These are phyloP conservation scores for Hebeloma cylindrosporum DNA, from an alignment of 768 basidiomycete genomes.

Conservation along the genomic window DNA sequence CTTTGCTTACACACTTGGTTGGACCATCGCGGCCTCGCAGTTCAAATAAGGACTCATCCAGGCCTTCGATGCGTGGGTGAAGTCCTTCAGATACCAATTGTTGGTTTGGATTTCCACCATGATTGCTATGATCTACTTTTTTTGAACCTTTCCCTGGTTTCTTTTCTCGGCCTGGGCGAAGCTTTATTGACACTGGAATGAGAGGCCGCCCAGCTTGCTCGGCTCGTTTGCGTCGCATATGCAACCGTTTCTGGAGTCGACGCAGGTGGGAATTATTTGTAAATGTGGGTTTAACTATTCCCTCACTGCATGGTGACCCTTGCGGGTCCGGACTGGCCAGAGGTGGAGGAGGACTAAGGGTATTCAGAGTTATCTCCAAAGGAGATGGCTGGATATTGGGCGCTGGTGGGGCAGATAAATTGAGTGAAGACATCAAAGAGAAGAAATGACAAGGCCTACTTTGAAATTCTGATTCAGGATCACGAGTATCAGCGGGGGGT, in stretches of 20 bases:
- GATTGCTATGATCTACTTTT: too few species aligned
- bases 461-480: too few species aligned
- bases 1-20: conserved; percentile 40
- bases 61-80: background rate
- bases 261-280: conserved; percentile 24
- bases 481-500: too few species aligned
- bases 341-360: too few species aligned
- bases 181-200: conserved; percentile 29
- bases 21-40: conserved; percentile 32
- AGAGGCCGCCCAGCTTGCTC: conserved; percentile 35
- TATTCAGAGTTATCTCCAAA: too few species aligned
- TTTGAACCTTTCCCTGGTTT: conserved; percentile 22
- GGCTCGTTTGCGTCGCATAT: conserved; percentile 74
- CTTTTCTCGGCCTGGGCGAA: conserved; percentile 37
- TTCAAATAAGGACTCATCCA: conserved; percentile 12
- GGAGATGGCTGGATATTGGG: too few species aligned
- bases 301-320: too few species aligned
- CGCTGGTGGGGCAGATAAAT: too few species aligned
- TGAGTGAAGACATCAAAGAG: too few species aligned
- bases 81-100: background rate
- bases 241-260: conserved; percentile 59
- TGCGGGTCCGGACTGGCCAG: too few species aligned
- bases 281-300: background rate
- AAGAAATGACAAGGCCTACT: too few species aligned
- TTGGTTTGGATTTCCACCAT: too few species aligned